Base-by-base conservation (phyloP, 2,329 filamentous ascomycete species). In the Hypoxylon sp. region DNA sequence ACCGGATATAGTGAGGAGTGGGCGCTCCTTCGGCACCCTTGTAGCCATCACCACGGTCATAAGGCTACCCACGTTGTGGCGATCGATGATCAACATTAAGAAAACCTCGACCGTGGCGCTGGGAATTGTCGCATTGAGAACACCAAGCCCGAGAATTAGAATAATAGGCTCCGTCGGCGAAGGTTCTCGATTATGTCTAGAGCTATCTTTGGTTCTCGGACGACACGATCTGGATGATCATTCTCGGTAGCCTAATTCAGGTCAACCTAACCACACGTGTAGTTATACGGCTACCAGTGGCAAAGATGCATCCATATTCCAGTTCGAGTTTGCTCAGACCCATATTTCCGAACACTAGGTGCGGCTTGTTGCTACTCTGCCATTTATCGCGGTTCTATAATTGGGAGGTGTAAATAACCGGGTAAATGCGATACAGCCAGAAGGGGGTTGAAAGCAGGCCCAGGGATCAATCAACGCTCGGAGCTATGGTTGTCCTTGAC, bases 381-480 rank as follows among this genome's bases (percentile, higher is more conserved):
- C 65, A 72, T 74, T 65, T 73, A 72, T 69, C 45, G 46, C 50
- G 60, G 63, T 60, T 60, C 68, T 75, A 66, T 72, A 62, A 75
- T 75, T 75, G 74, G 74, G 66, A 71, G 70, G 58, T 64, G 68
- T 72, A 72, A 74, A 73, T 73, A 73, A 68, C 74, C 74, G 74
- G 74, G 71, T 75, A 75, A 75, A 75, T 67, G 45, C 64, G 62
- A 73, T 74, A 75, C 72, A 75, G 73, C 74, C 74, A 75, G 73
- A 75, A 74, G 65, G 63, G 63, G 58, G 57, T 62, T 51, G 59
- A 65, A 69, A 61, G 64, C 60, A 64, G 70, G 66, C 63, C 64
- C 67, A 71, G 59, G 71, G 68, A 67, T 74, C 73, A 75, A 74
- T 75, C 68, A 74, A 69, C 63, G 43, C 49, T 55, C 74, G 73